phyloP scores from a whole-genome alignment of 2,329 filamentous ascomycete genomes.

The Eutypa lata region DNA sequence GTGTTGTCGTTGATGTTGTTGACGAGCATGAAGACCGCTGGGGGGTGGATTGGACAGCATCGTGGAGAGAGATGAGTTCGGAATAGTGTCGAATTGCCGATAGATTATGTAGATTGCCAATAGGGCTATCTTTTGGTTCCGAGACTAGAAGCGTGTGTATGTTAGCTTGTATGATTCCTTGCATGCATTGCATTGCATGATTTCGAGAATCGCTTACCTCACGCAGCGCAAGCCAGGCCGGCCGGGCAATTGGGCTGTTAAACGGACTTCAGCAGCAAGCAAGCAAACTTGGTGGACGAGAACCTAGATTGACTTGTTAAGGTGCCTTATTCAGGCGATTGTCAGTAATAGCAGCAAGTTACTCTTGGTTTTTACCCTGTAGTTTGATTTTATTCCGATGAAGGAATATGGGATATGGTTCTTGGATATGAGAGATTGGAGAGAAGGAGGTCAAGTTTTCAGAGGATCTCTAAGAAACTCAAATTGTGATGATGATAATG shows the following conservation, averaged over 20 bases:
- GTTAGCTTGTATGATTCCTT: too few relatives aligned
- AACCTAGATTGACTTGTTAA: conserved; percentile 22
- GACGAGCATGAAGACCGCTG: conserved; percentile 69
- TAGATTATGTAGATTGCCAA: conserved; percentile 34
- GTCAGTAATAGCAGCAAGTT: background rate
- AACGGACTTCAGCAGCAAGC: conserved; percentile 28
- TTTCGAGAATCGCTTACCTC: conserved; percentile 23
- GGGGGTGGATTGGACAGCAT: conserved; percentile 75
- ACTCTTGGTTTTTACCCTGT: background rate
- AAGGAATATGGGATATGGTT: background rate
- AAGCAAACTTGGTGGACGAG: conserved; percentile 29
- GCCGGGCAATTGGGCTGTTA: conserved; percentile 30
- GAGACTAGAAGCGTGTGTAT: conserved; percentile 37
- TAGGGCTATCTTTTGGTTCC: conserved; percentile 37
- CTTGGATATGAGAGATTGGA: background rate
- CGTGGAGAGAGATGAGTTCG: conserved; percentile 69
- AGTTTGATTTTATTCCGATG: background rate
- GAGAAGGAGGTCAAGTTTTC: background rate
- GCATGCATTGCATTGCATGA: too few relatives aligned
- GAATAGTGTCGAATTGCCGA: conserved; percentile 50
- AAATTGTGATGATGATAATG: background rate
- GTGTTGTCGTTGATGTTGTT: conserved; percentile 73
- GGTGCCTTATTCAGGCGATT: conserved; percentile 7
- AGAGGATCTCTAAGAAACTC: background rate
- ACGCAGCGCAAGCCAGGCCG: conserved; percentile 36